phyloP scores from a whole-genome alignment of 1,284 basidiomycete genomes.

The Apiotrichum mycotoxinovorans region DNA sequence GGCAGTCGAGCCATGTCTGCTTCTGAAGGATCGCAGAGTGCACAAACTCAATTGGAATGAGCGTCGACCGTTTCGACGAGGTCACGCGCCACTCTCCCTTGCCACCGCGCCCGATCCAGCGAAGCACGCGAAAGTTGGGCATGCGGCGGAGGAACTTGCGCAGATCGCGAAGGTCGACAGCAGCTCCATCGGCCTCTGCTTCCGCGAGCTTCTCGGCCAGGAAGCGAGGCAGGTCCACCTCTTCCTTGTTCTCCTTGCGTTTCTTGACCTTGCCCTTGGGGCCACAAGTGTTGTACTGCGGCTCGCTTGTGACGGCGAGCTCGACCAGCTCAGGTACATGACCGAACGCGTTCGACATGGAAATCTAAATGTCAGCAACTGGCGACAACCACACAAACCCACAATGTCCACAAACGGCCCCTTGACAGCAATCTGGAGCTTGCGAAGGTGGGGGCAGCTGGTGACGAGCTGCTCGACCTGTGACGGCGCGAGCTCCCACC shows the following conservation, averaged over 20 bases:
- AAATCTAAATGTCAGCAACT: slow-evolving; percentile 10
- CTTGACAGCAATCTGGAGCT: slow-evolving; percentile 20
- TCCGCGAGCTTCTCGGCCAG: slow-evolving; percentile 16
- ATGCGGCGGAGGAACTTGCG: slow-evolving; percentile 30
- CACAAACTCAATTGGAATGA: slow-evolving; percentile 23
- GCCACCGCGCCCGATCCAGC: slow-evolving; percentile 30
- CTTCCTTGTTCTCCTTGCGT: slow-evolving; percentile 5
- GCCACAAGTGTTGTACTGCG: slow-evolving; percentile 7
- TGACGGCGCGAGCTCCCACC: slow-evolving; percentile 25
- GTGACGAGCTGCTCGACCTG: slow-evolving; percentile 22
- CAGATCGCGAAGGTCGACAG: slow-evolving; percentile 30
- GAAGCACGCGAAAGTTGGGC: slow-evolving; percentile 22
- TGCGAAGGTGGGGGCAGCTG: slow-evolving; percentile 12
- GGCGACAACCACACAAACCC: neutral
- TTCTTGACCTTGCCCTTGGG: slow-evolving; percentile 11
- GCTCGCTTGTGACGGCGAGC: slow-evolving; percentile 21
- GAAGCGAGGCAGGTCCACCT: slow-evolving; percentile 4
- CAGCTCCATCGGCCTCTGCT: slow-evolving; percentile 17
- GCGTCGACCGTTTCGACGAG: slow-evolving; percentile 15
- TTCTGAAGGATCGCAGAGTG: slow-evolving; percentile 20
- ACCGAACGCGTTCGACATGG: slow-evolving; percentile 22
- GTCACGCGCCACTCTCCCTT: slow-evolving; percentile 32
- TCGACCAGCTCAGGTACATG: slow-evolving; percentile 17
- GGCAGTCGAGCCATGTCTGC: slow-evolving; percentile 23
- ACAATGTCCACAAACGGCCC: slow-evolving; percentile 22